Evolutionary conservation across 345 rosid species (phyloP), one percentile per base, ranked within the genome.

Genomic region (Populus alba): DNA sequence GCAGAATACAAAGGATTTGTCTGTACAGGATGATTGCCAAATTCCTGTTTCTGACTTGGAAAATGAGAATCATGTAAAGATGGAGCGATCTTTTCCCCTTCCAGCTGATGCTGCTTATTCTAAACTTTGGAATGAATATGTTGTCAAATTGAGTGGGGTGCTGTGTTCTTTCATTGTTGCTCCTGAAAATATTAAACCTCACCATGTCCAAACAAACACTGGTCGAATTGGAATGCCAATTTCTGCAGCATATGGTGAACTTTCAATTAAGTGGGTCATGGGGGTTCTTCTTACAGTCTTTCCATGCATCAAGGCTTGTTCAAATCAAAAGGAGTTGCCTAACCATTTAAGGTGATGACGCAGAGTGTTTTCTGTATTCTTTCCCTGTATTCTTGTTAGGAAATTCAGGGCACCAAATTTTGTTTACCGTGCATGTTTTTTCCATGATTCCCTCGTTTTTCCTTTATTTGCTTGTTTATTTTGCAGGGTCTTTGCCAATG

Each of bases 181-280:
- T 70, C 86, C 88, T 72, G 89, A 87, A 68, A 85, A 78, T 76
- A 78, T 38, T 71, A 87, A 78, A 75, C 78, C 83, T 81, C 80
- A 71, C 79, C 37, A 74, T 70, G 81, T 77, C 67, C 87, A 86
- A 80, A 77, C 51, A 67, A 66, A 79, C 70, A 61, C 71, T 38
- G 74, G 83, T 75, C 87, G 85, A 66, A 57, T 79, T 78, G 79
- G 86, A 37, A 31, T 75, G 23, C 72, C 87, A 43, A 72, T 86
- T 67, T 91, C 92, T 74, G 78, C 90, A 51, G 78, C 80, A 38
- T 90, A 91, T 78, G 67, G 81, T 74, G 95, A 90, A 80, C 92
- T 91, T 82, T 90, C 95, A 79, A 85, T 91, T 73, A 90, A 84
- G 84, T 91, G 95, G 95, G 78, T 85, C 72, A 74, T 88, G 81